Conservation (phyloP, 2,329 filamentous ascomycete species). For the Cordyceps cicadae region DNA sequence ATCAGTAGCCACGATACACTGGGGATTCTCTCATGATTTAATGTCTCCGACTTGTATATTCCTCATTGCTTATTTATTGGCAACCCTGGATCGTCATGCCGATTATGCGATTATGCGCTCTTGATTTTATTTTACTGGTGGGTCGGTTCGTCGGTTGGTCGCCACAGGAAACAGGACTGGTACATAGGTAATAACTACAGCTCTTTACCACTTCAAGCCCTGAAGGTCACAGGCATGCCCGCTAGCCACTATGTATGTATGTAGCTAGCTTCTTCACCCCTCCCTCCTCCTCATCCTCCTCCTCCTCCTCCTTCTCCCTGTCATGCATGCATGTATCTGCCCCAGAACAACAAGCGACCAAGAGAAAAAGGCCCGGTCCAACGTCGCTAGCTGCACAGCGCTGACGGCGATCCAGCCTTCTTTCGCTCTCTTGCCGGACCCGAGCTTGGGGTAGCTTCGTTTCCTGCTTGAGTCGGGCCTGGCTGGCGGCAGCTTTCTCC, state of each 20-base stretch:
- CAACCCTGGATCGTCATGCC: neutral
- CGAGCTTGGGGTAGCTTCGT: neutral
- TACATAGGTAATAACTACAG: neutral
- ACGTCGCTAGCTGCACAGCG: neutral
- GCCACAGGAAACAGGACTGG: neutral
- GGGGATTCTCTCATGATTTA: too few species aligned
- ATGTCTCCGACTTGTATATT: too few species aligned
- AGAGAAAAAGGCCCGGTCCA: neutral
- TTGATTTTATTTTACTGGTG: too few species aligned
- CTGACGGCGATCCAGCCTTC: conserved; percentile 5
- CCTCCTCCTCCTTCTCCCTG: neutral
- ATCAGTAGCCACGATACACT: too few species aligned
- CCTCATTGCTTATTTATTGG: too few species aligned
- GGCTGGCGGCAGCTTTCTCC: neutral
- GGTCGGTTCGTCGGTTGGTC: neutral
- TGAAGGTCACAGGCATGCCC: neutral
- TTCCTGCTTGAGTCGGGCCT: neutral
- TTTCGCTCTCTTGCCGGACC: neutral
- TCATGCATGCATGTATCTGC: neutral
- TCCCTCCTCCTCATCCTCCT: neutral
- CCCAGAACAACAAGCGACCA: neutral
- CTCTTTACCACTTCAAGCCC: conserved; percentile 1
- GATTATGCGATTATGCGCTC: too few species aligned
- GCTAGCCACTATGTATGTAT: too few species aligned
- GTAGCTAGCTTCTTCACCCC: neutral